Evolutionary conservation across 164 flowering plant genomes (phyloP), one percentile per base, ranked within the genome.

Genomic region (Annona cherimola): DNA sequence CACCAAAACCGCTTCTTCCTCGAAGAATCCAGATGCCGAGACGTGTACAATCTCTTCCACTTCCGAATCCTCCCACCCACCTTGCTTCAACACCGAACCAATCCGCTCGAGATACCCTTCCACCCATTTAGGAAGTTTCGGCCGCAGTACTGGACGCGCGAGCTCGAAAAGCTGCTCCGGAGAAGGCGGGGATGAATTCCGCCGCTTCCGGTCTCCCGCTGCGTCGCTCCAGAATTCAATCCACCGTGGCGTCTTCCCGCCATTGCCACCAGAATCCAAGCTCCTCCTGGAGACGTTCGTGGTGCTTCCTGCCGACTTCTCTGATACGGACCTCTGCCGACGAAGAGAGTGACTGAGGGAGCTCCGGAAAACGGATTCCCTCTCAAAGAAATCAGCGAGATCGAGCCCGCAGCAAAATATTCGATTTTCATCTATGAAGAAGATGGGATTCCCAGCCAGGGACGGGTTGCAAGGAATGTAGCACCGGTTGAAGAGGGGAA

Each of bases 191-290:
- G 78, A 74, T 0, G 90, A 88, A 80, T 85, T 89, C 62, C 96
- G 80, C 63, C 88, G 75, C 42, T 89, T 81, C n/a, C 89, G 81
- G 69, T 88, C 90, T 1, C 79, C 68, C 7, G 95, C 91, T 2
- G 93, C 97, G 71, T 96, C 99, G 73, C 88, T 87, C 99, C 99
- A 96, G 80, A 96, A 96, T 79, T 96, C 99, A 12, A 96, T 90
- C 99, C 99, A 96, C 63, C 99, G 76, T 45, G 95, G 95, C 5
- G 90, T 85, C 40, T 82, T 79, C 4, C 77, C 83, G 62, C 79
- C 11, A 50, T 50, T 50, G 57, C 78, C 4, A 39, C 57, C 74
- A 19, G 82, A 65, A 73, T 89, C 98, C 42, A 86, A 72, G 70
- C 93, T 91, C 57, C 88, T 77, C 42, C 96, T 74, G 0, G 87